Percentiles rank a stretch among this genome's conserved stretches.
These are phyloP conservation scores for Cicer pinnatifidum DNA, from an alignment of 306 rosid species.

Conservation along the genomic window DNA sequence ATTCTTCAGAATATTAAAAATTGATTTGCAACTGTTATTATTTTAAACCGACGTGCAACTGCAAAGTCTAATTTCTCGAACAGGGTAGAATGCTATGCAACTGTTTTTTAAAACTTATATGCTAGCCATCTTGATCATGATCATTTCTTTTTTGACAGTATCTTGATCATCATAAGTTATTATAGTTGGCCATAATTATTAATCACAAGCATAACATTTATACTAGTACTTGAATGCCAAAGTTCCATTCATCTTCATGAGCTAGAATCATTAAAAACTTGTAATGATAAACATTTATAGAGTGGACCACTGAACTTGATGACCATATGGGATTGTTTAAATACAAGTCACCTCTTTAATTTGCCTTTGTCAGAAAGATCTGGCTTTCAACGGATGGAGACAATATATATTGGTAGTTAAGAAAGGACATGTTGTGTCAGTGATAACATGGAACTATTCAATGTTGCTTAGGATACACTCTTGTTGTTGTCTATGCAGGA, in stretches of 20 bases:
- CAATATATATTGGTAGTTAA: slow-evolving; percentile 40
- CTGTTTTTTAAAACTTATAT: background rate
- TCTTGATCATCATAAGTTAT: background rate
- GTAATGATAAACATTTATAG: slow-evolving; percentile 4
- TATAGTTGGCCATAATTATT: background rate
- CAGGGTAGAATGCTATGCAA: background rate
- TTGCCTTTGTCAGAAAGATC: slow-evolving; percentile 18
- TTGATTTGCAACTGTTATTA: background rate
- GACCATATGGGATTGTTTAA: slow-evolving; percentile 15
- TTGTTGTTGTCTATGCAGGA: slow-evolving; percentile 49
- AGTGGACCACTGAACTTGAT: slow-evolving; percentile 44
- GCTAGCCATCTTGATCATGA: background rate
- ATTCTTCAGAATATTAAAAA: background rate
- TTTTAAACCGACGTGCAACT: too few species aligned
- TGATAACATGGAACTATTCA: background rate
- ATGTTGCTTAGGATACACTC: slow-evolving; percentile 45
- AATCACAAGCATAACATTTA: slow-evolving; percentile 29
- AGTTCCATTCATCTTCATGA: background rate
- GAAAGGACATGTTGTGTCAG: slow-evolving; percentile 31
- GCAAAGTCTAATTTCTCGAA: too few species aligned
- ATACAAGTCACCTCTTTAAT: slow-evolving; percentile 35
- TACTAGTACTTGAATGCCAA: background rate
- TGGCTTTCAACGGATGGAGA: slow-evolving; percentile 29
- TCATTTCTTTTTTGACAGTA: background rate
- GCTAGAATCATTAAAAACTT: background rate